phyloP scores from a whole-genome alignment of 2,329 filamentous ascomycete genomes.

The Exserohilum turcica region DNA sequence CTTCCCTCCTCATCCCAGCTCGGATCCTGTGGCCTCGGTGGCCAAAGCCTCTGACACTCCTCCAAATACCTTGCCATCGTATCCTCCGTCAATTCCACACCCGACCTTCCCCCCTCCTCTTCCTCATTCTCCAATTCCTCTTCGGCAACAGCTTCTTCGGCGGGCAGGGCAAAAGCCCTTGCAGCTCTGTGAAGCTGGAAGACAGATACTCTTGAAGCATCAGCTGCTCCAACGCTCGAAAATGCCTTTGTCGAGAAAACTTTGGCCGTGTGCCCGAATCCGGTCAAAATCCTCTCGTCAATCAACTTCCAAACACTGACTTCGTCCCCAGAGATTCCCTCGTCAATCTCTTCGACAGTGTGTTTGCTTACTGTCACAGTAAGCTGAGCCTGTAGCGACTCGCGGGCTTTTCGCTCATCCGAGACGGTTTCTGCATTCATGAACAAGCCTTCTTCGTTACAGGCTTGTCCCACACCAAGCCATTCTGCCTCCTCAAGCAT shows the following conservation, averaged over 20 bases:
- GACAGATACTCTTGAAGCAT: neutral
- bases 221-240: neutral
- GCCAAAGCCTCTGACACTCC: slow-evolving; percentile 2
- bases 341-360: slow-evolving; percentile 1
- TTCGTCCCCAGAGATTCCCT: neutral
- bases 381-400: slow-evolving; percentile 11
- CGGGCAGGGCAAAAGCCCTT: neutral
- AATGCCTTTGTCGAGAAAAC: slow-evolving; percentile 9
- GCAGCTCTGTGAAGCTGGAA: neutral
- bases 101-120: slow-evolving; percentile 2
- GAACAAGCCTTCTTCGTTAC: slow-evolving; percentile 18
- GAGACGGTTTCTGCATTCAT: slow-evolving; percentile 10
- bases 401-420: slow-evolving; percentile 14
- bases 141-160: neutral
- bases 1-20: slow-evolving; percentile 6
- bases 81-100: slow-evolving; percentile 13
- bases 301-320: slow-evolving; percentile 6
- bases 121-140: neutral
- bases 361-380: slow-evolving; percentile 7
- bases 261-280: slow-evolving; percentile 12
- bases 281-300: neutral
- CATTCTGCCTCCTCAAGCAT: slow-evolving; percentile 21
- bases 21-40: slow-evolving; percentile 1
- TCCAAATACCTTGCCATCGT: slow-evolving; percentile 4
- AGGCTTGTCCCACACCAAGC: slow-evolving; percentile 16